Percentiles rank a stretch among this genome's conserved stretches.
These are phyloP conservation scores for Huiozyma naganishii DNA, from an alignment of 805 yeast species.

Conservation along the genomic window DNA sequence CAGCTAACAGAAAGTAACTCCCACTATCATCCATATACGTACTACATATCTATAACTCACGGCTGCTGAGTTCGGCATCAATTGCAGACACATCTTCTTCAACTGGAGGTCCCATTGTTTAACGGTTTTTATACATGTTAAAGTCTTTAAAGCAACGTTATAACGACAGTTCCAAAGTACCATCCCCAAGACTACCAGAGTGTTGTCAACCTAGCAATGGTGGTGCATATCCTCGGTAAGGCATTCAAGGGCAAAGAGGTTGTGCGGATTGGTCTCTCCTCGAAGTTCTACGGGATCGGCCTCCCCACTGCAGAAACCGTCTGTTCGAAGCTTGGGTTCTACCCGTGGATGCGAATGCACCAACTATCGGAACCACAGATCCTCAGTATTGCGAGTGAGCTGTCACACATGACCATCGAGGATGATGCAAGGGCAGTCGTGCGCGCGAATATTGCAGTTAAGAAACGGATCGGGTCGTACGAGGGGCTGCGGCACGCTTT, in stretches of 20 bases:
- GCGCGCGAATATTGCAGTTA: slow-evolving; percentile 65
- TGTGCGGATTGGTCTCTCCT: slow-evolving; percentile 52
- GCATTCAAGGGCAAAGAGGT: slow-evolving; percentile 35
- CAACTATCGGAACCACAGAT: slow-evolving; percentile 83
- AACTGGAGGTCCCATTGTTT: no score
- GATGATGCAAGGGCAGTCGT: slow-evolving; percentile 66
- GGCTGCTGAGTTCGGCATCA: no score
- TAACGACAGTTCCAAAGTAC: neutral
- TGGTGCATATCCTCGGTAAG: slow-evolving; percentile 43
- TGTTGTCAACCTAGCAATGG: slow-evolving; percentile 26
- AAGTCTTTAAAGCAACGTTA: neutral
- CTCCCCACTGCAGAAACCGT: slow-evolving; percentile 54
- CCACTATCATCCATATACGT: no score
- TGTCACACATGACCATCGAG: slow-evolving; percentile 74
- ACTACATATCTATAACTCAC: no score
- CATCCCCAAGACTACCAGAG: no score
- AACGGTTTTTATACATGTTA: neutral
- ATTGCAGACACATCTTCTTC: no score
- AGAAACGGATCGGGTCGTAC: slow-evolving; percentile 73
- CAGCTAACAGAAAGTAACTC: neutral
- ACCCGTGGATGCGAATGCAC: slow-evolving; percentile 90
- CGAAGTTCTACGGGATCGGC: slow-evolving; percentile 85
- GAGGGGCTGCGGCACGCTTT: slow-evolving; percentile 83
- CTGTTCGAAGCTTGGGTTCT: slow-evolving; percentile 82
- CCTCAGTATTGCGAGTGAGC: slow-evolving; percentile 76